Evolutionary conservation across 805 yeast species (phyloP), one percentile per base, ranked within the genome.

Genomic region (Lachancea quebecensis): DNA sequence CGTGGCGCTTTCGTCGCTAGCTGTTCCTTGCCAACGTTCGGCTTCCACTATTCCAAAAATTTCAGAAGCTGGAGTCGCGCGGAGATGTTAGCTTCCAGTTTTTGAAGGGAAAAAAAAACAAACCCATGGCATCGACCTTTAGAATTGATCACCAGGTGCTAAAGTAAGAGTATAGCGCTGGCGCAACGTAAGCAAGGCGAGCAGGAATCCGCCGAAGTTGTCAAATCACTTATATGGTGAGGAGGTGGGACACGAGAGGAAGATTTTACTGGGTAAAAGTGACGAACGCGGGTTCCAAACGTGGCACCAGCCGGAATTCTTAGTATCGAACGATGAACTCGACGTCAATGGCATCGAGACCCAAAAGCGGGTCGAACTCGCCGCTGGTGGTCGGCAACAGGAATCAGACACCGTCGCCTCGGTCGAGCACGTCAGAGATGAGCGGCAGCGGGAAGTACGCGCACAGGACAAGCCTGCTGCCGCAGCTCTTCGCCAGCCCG

Each of bases 21-120:
- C 42, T 21, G 25, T 21, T 16, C 12, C n/a, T 16, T 21, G 18
- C 27, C 28, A n/a, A 12, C 27, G 33, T 30, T 25, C 33, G 34
- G 18, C 25, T 38, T 28, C 32, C 15, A 14, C 17, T 38, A 14
- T 41, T 9, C 28, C 39, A 43, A 10, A 41, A 41, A 28, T 42
- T 42, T 16, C 37, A 36, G 41, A 50, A 50, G 43, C 49, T 47
- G 30, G 46, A 35, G 41, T 33, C 43, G 21, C 33, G 38, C 29
- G 36, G 12, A 37, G 21, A 42, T 42, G 37, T 29, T 31, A 38
- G 38, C 45, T 42, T 42, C 45, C 37, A 35, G 33, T 37, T 33
- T 21, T 40, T 16, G 37, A 18, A 18, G 28, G 25, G 17, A 33
- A 40, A 40, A 40, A 10, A 16, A 12, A 16, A 16, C 11, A 17